These are phyloP conservation scores for Neocatenulostroma microsporum DNA, from an alignment of 2,329 filamentous ascomycete genomes.

Conservation along the genomic window DNA sequence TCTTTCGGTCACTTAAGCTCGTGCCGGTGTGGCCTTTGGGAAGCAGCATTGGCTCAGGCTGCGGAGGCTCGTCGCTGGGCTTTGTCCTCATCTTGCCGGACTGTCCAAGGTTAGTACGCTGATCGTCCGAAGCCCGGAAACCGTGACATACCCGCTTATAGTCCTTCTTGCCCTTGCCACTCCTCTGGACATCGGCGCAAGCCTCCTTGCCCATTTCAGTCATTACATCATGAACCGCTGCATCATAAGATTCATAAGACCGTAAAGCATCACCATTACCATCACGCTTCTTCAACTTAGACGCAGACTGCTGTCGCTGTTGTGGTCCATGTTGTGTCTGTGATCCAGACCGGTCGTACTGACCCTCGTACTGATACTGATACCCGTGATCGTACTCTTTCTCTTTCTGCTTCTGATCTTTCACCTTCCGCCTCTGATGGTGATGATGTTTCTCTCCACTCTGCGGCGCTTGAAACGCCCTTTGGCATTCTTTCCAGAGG, in stretches of 20 bases:
- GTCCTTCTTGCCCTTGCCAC: constrained; percentile 18
- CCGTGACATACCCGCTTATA: constrained; percentile 17
- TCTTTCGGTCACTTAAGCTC: constrained; percentile 35
- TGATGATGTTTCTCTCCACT: constrained; percentile 30
- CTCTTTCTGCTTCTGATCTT: constrained; percentile 22
- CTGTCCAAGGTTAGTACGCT: constrained; percentile 10
- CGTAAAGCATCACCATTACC: no score
- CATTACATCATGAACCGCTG: constrained; percentile 13
- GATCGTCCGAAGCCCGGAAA: not conserved
- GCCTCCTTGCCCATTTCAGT: constrained; percentile 7
- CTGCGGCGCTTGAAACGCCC: constrained; percentile 23
- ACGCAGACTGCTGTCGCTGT: constrained; percentile 20
- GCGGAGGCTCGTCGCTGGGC: constrained; percentile 13
- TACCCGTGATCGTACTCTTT: constrained; percentile 21
- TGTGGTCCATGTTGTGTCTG: constrained; percentile 21
- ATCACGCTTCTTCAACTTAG: constrained; percentile 18
- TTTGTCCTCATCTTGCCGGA: constrained; percentile 18
- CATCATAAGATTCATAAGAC: constrained; percentile 20
- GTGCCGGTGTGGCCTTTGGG: constrained; percentile 22
- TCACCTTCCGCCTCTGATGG: constrained; percentile 24
- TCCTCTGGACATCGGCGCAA: constrained; percentile 5
- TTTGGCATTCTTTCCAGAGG: constrained; percentile 21
- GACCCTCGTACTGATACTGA: constrained; percentile 25
- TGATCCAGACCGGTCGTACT: constrained; percentile 25
- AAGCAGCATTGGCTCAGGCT: constrained; percentile 23